These are phyloP conservation scores for Pseudoneurospora amorphoporcata DNA, from an alignment of 495 filamentous ascomycete genomes.

Conservation along the genomic window DNA sequence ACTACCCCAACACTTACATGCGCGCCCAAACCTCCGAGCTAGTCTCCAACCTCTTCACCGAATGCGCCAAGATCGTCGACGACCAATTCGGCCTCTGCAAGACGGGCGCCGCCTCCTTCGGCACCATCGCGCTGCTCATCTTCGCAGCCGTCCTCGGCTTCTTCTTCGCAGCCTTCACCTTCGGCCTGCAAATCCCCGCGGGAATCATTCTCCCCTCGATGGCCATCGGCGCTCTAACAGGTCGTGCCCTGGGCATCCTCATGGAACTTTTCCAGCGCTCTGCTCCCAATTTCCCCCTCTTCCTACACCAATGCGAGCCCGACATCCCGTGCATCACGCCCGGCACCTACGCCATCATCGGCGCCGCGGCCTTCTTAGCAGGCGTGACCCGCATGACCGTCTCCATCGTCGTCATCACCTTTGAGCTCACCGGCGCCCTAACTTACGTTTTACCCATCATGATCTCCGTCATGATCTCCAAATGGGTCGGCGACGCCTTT, in stretches of 20 bases:
- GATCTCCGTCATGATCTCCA: slow-evolving; percentile 97
- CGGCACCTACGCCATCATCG: slow-evolving; percentile 92
- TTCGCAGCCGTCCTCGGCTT: slow-evolving; percentile 74
- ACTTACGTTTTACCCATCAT: slow-evolving; percentile 98
- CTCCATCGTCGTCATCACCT: slow-evolving; percentile 98
- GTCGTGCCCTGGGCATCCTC: slow-evolving; percentile 81
- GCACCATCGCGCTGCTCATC: slow-evolving; percentile 68
- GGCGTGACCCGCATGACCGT: slow-evolving; percentile 96
- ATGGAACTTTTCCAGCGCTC: slow-evolving; percentile 81
- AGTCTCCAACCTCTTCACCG: slow-evolving; percentile 83
- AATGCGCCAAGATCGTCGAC: slow-evolving; percentile 67
- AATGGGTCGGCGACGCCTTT: slow-evolving; percentile 98
- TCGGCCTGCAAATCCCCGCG: slow-evolving; percentile 92
- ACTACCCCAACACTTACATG: slow-evolving; percentile 94
- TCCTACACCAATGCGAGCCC: slow-evolving; percentile 63
- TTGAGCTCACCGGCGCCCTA: slow-evolving; percentile 90
- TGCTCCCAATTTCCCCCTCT: slow-evolving; percentile 66
- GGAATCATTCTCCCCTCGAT: slow-evolving; percentile 97
- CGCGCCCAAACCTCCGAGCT: slow-evolving; percentile 83
- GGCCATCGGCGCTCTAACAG: slow-evolving; percentile 86
- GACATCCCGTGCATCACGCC: slow-evolving; percentile 89
- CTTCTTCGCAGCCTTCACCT: slow-evolving; percentile 77
- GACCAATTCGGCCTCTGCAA: slow-evolving; percentile 86
- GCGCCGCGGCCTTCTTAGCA: slow-evolving; percentile 89
- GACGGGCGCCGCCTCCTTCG: slow-evolving; percentile 55